Percentiles rank a stretch among this genome's conserved stretches.
Conservation (phyloP, 805 yeast genomes). For the Babjeviella inositovora region DNA sequence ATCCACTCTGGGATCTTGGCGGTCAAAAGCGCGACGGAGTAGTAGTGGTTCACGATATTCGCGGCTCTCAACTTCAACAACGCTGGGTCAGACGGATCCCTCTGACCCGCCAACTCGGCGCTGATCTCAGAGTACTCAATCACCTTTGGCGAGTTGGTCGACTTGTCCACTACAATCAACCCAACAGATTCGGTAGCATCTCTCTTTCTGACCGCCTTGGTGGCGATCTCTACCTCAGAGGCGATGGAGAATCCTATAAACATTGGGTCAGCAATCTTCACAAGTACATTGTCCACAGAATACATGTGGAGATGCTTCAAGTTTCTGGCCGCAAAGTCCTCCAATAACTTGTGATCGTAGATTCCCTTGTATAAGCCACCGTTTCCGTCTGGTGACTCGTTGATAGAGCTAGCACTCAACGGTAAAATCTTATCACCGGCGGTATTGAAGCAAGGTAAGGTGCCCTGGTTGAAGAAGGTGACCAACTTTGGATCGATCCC, state of each 20-base stretch:
- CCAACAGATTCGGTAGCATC: constrained; percentile 85
- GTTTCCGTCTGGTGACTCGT: constrained; percentile 94
- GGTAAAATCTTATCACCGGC: constrained; percentile 60
- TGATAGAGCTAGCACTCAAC: constrained; percentile 34
- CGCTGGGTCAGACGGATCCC: constrained; percentile 34
- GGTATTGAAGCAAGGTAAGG: constrained; percentile 71
- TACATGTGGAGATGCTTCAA: constrained; percentile 89
- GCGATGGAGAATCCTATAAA: constrained; percentile 73
- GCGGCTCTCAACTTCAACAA: constrained; percentile 78
- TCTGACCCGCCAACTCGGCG: constrained; percentile 49
- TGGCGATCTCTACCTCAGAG: constrained; percentile 59
- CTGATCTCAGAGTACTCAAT: constrained; percentile 91
- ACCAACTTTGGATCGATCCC: constrained; percentile 52
- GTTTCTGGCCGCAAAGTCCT: constrained; percentile 51
- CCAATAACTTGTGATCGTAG: constrained; percentile 40
- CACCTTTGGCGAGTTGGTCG: constrained; percentile 57
- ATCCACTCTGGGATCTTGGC: constrained; percentile 55
- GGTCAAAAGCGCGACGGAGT: constrained; percentile 60
- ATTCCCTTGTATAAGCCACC: constrained; percentile 93
- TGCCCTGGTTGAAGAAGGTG: constrained; percentile 84
- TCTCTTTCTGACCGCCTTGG: constrained; percentile 90
- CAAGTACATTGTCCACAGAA: constrained; percentile 90
- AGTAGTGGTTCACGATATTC: constrained; percentile 93
- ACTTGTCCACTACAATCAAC: constrained; percentile 49
- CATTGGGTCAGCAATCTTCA: constrained; percentile 84